These are phyloP conservation scores for Cladophialophora bantiana DNA, from an alignment of 2,329 filamentous ascomycete genomes.

Conservation along the genomic window DNA sequence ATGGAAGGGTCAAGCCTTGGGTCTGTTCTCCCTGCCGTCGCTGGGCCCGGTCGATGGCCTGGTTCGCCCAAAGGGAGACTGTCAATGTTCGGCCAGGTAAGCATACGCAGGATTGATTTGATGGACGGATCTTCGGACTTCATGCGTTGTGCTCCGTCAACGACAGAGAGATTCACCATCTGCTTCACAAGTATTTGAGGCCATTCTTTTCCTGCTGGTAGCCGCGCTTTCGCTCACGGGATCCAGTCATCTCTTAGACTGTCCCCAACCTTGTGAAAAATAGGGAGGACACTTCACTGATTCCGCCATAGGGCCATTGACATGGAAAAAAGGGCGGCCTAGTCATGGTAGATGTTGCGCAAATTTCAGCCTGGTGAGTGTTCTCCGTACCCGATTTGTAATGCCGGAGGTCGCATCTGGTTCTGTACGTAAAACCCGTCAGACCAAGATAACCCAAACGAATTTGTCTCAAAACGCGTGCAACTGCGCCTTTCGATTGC, in stretches of 20 bases:
- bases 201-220: background rate
- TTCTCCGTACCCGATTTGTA: background rate
- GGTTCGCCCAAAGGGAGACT: background rate
- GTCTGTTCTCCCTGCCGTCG: background rate
- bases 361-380: background rate
- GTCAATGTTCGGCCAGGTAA: background rate
- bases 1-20: background rate
- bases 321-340: background rate
- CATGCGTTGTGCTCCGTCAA: background rate
- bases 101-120: background rate
- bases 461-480: background rate
- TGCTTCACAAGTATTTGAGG: background rate
- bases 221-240: background rate
- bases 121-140: background rate
- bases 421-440: conserved; percentile 31
- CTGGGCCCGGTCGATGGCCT: background rate
- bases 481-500: conserved; percentile 18
- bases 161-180: background rate
- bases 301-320: background rate
- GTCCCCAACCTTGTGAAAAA: background rate
- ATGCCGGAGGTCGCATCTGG: conserved; percentile 2
- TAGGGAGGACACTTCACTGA: background rate
- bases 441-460: conserved; percentile 10
- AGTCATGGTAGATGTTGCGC: background rate
- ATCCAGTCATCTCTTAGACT: background rate